A percentile compares a stretch with the other conserved stretches of the same genome.
These are phyloP conservation scores for Alnus glutinosa DNA, from an alignment of 306 rosid species.

Conservation along the genomic window DNA sequence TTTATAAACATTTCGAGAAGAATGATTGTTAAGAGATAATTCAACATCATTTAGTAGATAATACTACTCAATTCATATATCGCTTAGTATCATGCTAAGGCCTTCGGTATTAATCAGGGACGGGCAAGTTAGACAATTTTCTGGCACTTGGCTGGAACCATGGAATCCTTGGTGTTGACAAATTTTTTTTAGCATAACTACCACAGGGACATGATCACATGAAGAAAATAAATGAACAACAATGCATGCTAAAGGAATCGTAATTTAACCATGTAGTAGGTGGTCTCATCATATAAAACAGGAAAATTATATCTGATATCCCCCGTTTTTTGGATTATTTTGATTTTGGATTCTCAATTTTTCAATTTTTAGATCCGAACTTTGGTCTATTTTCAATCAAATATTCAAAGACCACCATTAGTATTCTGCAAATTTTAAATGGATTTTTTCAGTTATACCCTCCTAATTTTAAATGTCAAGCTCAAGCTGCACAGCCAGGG, in stretches of 20 bases:
- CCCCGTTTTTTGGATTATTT: too few species aligned
- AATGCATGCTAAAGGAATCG: background rate
- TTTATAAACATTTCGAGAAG: constrained; percentile 1
- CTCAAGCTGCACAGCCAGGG: too few species aligned
- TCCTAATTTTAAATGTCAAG: too few species aligned
- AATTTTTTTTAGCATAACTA: background rate
- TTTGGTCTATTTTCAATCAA: too few species aligned
- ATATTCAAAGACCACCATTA: too few species aligned
- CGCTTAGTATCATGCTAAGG: background rate
- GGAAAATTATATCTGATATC: too few species aligned
- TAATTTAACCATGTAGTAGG: background rate
- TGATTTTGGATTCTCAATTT: too few species aligned
- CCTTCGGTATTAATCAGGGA: background rate
- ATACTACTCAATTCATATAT: background rate
- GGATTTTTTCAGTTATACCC: too few species aligned
- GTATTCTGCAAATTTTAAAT: too few species aligned
- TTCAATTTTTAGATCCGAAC: too few species aligned
- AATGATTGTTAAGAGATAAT: background rate
- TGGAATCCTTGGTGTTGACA: background rate
- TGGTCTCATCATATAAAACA: background rate
- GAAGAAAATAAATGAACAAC: background rate
- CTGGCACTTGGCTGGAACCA: background rate
- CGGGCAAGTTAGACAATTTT: background rate
- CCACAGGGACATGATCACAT: background rate
- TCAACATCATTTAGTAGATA: background rate